phyloP scores from a whole-genome alignment of 2,329 filamentous ascomycete species.

The Colletotrichum sp. region DNA sequence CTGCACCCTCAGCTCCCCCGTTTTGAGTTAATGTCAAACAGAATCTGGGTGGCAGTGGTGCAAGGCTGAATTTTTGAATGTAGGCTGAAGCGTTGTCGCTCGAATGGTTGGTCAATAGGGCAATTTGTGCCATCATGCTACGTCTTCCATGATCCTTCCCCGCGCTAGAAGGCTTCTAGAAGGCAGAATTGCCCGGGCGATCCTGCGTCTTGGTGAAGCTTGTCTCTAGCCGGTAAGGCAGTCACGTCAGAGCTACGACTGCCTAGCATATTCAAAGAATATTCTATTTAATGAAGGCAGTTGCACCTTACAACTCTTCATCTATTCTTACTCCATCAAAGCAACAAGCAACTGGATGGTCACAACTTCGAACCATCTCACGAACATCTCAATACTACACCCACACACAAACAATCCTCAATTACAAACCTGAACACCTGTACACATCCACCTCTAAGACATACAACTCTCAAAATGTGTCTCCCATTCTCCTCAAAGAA shows the following conservation, averaged over 20 bases:
- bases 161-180: slow-evolving; percentile 8
- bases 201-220: not conserved
- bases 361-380: not conserved
- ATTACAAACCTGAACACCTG: not conserved
- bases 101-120: not conserved
- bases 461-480: not conserved
- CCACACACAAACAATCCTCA: not conserved
- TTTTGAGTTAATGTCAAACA: not conserved
- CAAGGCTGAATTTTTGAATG: not conserved
- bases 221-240: not conserved
- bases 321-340: not conserved
- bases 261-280: not conserved
- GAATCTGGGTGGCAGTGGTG: not conserved
- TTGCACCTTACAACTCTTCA: not conserved
- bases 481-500: not conserved
- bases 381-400: not conserved
- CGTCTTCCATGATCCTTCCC: not conserved
- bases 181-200: not conserved
- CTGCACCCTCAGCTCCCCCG: not conserved
- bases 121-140: not conserved
- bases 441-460: accelerated
- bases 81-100: not conserved
- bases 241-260: not conserved
- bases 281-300: not conserved
- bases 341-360: not conserved